These are phyloP conservation scores for Buxus sempervirens DNA, from an alignment of 164 flowering plant species.

Conservation along the genomic window DNA sequence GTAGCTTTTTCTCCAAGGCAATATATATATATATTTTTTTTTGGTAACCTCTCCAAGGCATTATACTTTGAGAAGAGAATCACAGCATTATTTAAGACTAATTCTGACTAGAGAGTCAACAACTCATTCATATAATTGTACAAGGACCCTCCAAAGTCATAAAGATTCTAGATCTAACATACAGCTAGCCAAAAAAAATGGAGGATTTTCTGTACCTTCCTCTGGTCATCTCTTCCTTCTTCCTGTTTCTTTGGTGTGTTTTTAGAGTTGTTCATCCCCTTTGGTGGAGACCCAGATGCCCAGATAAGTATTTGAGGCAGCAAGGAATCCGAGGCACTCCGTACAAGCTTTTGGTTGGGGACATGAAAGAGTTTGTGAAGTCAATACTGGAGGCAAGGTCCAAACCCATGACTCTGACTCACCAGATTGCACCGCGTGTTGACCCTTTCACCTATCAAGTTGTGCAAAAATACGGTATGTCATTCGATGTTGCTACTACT, in stretches of 20 bases:
- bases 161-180: background rate
- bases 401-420: constrained; percentile 37
- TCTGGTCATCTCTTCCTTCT: background rate
- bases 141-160: background rate
- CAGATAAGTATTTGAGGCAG: constrained; percentile 30
- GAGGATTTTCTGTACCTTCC: background rate
- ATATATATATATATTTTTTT: too few relatives aligned
- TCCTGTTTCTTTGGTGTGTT: constrained; percentile 2
- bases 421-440: constrained; percentile 34
- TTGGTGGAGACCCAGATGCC: constrained; percentile 49
- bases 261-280: constrained; percentile 19
- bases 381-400: constrained; percentile 33
- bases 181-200: background rate
- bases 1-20: background rate
- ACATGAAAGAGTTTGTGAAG: constrained; percentile 31
- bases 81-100: background rate
- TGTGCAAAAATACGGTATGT: constrained; percentile 39
- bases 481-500: background rate
- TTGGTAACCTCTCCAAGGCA: too few relatives aligned
- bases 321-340: constrained; percentile 47
- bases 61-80: too few relatives aligned
- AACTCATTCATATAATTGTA: background rate
- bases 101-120: background rate
- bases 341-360: constrained; percentile 38
- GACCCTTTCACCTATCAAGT: constrained; percentile 20